A percentile compares a stretch with the other conserved stretches of the same genome.
Conservation (phyloP, 2,329 filamentous ascomycete species). For the Talaromyces atroroseus region DNA sequence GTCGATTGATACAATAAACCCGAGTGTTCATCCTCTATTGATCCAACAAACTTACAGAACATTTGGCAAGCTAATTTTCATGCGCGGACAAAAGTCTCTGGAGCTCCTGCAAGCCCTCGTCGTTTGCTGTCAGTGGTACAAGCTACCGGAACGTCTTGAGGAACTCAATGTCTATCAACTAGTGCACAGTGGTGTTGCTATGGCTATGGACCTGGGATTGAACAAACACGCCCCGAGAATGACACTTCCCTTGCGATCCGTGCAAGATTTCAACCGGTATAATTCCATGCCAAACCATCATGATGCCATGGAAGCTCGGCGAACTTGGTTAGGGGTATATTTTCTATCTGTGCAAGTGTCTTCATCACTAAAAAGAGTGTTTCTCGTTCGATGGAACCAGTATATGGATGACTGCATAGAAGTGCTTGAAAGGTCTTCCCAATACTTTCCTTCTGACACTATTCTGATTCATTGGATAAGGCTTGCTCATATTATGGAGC, state of each 20-base stretch:
- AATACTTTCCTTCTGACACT: not conserved
- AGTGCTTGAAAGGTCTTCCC: not conserved
- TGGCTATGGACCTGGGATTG: not conserved
- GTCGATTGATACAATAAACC: not conserved
- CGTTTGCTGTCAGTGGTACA: too few relatives aligned
- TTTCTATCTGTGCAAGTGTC: not conserved
- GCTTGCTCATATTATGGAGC: not conserved
- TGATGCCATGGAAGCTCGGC: too few relatives aligned
- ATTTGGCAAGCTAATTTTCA: too few relatives aligned
- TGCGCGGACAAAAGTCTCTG: too few relatives aligned
- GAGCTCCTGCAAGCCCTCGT: too few relatives aligned
- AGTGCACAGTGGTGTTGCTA: not conserved
- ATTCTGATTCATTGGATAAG: not conserved
- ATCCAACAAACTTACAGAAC: too few relatives aligned
- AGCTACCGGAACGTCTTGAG: not conserved
- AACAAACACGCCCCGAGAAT: not conserved
- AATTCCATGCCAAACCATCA: too few relatives aligned
- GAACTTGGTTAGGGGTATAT: too few relatives aligned
- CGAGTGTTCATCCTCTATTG: not conserved
- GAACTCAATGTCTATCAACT: conserved; percentile 1
- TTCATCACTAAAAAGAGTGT: not conserved
- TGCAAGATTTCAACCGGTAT: too few relatives aligned
- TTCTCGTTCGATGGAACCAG: not conserved
- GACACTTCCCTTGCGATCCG: too few relatives aligned
- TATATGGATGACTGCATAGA: conserved; percentile 3